Evolutionary conservation across 192 early-diverging fungal species (phyloP).

Genomic region (Coemansia sp.): DNA sequence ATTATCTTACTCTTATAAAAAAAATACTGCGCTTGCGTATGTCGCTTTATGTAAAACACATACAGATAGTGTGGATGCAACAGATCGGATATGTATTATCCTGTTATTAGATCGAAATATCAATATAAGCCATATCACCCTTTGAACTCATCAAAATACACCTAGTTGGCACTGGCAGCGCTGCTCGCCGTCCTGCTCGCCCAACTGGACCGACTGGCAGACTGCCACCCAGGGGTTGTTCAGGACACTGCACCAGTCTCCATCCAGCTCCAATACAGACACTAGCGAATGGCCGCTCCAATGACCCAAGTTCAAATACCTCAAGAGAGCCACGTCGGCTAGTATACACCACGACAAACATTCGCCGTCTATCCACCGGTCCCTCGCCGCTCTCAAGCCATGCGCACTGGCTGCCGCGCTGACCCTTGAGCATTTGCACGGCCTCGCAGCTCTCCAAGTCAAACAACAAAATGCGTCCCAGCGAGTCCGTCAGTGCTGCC

Average conservation of each 20-base stretch:
- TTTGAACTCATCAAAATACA: conserved; percentile 34
- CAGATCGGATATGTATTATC: not conserved
- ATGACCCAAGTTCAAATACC: conserved; percentile 29
- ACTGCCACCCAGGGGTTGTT: conserved; percentile 53
- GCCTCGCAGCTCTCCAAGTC: conserved; percentile 46
- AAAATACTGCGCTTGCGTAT: not conserved
- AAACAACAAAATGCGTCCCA: conserved; percentile 39
- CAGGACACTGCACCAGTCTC: conserved; percentile 42
- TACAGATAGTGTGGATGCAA: not conserved
- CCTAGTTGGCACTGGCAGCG: conserved; percentile 15
- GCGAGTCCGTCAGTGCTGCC: conserved; percentile 47
- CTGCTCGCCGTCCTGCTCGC: conserved; percentile 22
- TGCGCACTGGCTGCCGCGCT: conserved; percentile 50
- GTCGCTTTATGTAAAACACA: not conserved
- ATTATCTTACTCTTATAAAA: not conserved
- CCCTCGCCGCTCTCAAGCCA: conserved; percentile 36
- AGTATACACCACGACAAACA: conserved; percentile 42
- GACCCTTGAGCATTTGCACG: conserved; percentile 50
- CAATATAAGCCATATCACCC: conserved; percentile 26
- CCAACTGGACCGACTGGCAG: conserved; percentile 31
- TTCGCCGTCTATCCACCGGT: not conserved
- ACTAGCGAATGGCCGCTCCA: conserved; percentile 31
- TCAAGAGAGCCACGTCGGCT: conserved; percentile 35
- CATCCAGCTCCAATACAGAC: conserved; percentile 37
- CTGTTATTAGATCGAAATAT: not conserved